These are phyloP conservation scores for Hemileccinum rubropunctum DNA, from an alignment of 768 basidiomycete species.

Conservation along the genomic window DNA sequence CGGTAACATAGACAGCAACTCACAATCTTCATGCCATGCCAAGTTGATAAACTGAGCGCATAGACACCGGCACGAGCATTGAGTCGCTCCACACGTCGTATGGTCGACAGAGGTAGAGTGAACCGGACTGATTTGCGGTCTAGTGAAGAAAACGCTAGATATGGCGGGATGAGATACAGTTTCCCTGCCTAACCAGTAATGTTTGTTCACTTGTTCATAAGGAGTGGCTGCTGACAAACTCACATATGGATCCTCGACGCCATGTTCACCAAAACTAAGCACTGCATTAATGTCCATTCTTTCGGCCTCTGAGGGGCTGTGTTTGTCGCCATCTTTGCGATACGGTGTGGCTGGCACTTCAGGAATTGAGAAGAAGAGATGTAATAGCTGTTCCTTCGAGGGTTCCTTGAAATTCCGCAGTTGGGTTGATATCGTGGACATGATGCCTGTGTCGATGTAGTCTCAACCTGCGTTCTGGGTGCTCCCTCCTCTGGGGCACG, in stretches of 20 bases:
- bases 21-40: conserved; percentile 94
- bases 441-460: conserved; percentile 27
- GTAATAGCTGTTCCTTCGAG: conserved; percentile 78
- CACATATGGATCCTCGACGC: conserved; percentile 92
- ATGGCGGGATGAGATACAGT: conserved; percentile 84
- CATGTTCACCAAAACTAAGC: conserved; percentile 71
- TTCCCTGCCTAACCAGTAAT: conserved; percentile 70
- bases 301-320: conserved; percentile 43
- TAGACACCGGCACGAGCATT: conserved; percentile 94
- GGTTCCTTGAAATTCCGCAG: conserved; percentile 92
- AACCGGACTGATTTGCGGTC: conserved; percentile 92
- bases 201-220: not conserved
- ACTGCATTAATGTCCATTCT: conserved; percentile 90
- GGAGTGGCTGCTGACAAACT: conserved; percentile 33
- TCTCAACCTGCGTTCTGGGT: not conserved
- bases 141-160: conserved; percentile 84
- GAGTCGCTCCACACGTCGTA: conserved; percentile 90
- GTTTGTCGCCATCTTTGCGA: conserved; percentile 23
- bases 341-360: conserved; percentile 28
- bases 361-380: conserved; percentile 87
- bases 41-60: conserved; percentile 89
- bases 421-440: conserved; percentile 84
- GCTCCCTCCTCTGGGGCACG: not conserved
- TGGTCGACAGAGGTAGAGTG: conserved; percentile 87
- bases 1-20: conserved; percentile 6